Conservation (phyloP, 1,284 basidiomycete species). For the Cutaneotrichosporon mucoides region DNA sequence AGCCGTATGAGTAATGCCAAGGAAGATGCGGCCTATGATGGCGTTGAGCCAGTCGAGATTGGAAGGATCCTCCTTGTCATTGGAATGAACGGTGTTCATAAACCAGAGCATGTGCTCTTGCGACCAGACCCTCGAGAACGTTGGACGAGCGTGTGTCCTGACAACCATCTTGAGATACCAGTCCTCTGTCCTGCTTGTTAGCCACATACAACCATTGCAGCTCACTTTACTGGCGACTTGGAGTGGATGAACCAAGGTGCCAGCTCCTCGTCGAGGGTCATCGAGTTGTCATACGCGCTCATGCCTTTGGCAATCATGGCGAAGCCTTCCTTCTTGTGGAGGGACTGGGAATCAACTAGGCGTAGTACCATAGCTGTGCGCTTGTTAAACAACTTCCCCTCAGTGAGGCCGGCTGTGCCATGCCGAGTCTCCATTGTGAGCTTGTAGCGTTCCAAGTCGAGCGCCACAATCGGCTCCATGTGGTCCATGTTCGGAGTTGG, state of each 20-base stretch:
- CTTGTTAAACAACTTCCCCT: constrained; percentile 79
- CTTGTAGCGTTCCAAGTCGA: constrained; percentile 68
- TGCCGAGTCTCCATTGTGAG: constrained; percentile 67
- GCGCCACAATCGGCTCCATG: constrained; percentile 22
- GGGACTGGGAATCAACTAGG: constrained; percentile 40
- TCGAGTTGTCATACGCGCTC: no score
- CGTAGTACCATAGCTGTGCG: constrained; percentile 77
- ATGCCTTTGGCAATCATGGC: no score
- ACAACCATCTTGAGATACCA: constrained; percentile 90
- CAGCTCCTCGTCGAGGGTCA: no score
- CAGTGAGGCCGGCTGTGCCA: constrained; percentile 47
- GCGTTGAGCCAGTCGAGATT: constrained; percentile 97
- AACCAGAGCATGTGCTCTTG: constrained; percentile 77
- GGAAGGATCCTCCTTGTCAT: constrained; percentile 77
- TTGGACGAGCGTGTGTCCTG: constrained; percentile 56
- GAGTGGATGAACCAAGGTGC: no score
- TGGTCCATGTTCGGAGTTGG: neutral
- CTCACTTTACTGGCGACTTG: constrained; percentile 56
- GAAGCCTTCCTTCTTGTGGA: constrained; percentile 18
- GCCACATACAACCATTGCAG: neutral
- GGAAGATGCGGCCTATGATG: constrained; percentile 83
- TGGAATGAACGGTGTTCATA: constrained; percentile 67
- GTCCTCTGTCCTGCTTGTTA: constrained; percentile 59
- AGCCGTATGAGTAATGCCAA: constrained; percentile 81
- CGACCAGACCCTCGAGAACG: constrained; percentile 58